phyloP scores from a whole-genome alignment of 176 grass and related monocot genomes.

The Thinopyrum elongatum region DNA sequence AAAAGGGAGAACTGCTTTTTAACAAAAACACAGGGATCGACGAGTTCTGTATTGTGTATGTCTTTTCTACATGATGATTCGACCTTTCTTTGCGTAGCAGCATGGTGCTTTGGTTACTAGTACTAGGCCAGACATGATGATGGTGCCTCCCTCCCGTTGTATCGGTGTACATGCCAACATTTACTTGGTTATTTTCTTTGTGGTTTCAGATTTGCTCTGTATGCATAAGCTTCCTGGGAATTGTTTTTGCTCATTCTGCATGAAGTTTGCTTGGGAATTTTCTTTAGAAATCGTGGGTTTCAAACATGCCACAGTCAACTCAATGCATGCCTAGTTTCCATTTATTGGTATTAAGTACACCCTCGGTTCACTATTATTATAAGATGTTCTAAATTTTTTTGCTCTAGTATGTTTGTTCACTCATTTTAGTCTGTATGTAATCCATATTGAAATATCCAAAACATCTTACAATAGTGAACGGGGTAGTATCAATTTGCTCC shows the following conservation, averaged over 20 bases:
- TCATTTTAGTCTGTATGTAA: too few species aligned
- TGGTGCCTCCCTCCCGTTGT: neutral
- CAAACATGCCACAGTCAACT: too few species aligned
- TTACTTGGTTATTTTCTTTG: neutral
- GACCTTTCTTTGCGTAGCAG: neutral
- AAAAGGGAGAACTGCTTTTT: neutral
- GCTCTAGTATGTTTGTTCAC: too few species aligned
- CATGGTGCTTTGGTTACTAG: neutral
- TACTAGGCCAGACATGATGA: neutral
- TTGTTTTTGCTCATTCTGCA: neutral
- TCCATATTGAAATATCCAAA: too few species aligned
- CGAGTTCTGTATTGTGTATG: slow-evolving; percentile 16
- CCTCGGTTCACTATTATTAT: too few species aligned
- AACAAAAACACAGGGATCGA: neutral
- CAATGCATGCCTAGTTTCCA: neutral
- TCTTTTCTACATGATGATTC: neutral
- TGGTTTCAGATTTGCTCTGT: neutral
- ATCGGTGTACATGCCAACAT: neutral
- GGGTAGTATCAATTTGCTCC: neutral
- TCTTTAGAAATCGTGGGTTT: neutral
- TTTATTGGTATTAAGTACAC: neutral
- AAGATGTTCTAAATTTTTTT: too few species aligned
- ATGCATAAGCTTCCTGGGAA: neutral
- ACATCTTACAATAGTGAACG: too few species aligned
- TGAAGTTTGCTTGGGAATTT: neutral